Evolutionary conservation across 2,329 filamentous ascomycete genomes (phyloP), one percentile per base, ranked within the genome.

Genomic region (Venturia nashicola): DNA sequence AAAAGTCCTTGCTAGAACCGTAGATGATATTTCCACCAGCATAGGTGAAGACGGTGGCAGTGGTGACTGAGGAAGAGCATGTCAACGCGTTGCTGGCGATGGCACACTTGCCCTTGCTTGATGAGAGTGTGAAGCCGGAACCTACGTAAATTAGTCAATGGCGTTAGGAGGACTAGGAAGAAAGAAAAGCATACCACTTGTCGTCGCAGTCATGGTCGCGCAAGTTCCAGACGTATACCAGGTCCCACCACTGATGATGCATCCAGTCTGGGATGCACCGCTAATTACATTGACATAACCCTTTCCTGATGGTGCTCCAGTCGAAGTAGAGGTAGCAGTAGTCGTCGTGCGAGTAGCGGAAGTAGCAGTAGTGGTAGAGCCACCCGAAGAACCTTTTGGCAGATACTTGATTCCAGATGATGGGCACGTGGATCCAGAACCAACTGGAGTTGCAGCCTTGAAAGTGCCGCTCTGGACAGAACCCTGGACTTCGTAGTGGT

Each of bases 201-300:
- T 65, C 4, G 80, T 74, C 5, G 84, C 83, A 0, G 80, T 83
- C 71, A 84, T 87, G 0, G 82, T 87, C 0, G 87, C 87, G 70
- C 86, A 89, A 0, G 86, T 87, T 2, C 86, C 86, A 1, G 78
- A 80, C 0, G 80, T 79, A 70, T 87, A 90, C 87, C 87, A 90
- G 0, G 81, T 83, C 0, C 87, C 87, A 11, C 75, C 78, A 64
- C 81, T 81, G 70, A 89, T 90, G 65, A 90, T 79, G 68, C 86
- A 90, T n/a, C 87, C 87, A 8, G 77, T 79, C 59, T 76, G 71
- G n/a, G 70, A 70, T 3, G 81, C 79, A 20, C 75, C 72, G 4
- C 78, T 76, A 34, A 78, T 70, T 3, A 87, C 84, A 63, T 85
- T 80, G 48, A 89, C 72, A 68, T 80, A 82, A 0, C 87, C 87